phyloP scores from a whole-genome alignment of 768 basidiomycete genomes.

The Exidia glandulosa region DNA sequence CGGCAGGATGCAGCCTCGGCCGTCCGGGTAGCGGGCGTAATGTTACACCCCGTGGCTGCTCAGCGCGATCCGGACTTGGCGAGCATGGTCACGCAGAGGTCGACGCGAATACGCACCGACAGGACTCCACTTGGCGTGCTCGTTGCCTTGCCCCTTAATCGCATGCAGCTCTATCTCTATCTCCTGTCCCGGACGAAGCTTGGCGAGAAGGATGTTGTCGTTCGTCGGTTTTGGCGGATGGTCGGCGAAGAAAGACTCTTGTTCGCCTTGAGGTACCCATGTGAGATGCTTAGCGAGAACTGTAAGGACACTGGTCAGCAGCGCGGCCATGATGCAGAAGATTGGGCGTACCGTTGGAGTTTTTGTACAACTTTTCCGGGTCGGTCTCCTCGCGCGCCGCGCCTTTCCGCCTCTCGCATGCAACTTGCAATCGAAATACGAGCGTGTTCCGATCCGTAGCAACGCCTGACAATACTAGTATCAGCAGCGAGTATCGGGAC shows the following conservation, averaged over 20 bases:
- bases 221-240: constrained; percentile 57
- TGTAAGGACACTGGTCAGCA: not conserved
- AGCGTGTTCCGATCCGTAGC: constrained; percentile 80
- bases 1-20: too few species aligned
- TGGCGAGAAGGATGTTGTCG: constrained; percentile 77
- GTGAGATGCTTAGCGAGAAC: constrained; percentile 53
- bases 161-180: constrained; percentile 83
- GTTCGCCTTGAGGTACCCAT: constrained; percentile 81
- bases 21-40: too few species aligned
- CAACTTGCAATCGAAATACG: constrained; percentile 66
- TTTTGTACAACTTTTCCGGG: constrained; percentile 55
- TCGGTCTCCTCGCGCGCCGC: constrained; percentile 45
- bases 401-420: constrained; percentile 51
- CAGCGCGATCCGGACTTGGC: not conserved
- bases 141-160: constrained; percentile 83
- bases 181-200: constrained; percentile 83
- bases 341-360: constrained; percentile 39
- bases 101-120: constrained; percentile 84
- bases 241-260: constrained; percentile 44
- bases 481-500: not conserved
- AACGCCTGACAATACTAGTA: not conserved
- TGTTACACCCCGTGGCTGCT: not conserved
- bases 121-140: constrained; percentile 94
- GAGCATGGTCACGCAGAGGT: not conserved
- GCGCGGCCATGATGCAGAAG: constrained; percentile 9